Evolutionary conservation across 2,329 filamentous ascomycete genomes (phyloP), one percentile per base, ranked within the genome.

Genomic region (Colletotrichum truncatum): DNA sequence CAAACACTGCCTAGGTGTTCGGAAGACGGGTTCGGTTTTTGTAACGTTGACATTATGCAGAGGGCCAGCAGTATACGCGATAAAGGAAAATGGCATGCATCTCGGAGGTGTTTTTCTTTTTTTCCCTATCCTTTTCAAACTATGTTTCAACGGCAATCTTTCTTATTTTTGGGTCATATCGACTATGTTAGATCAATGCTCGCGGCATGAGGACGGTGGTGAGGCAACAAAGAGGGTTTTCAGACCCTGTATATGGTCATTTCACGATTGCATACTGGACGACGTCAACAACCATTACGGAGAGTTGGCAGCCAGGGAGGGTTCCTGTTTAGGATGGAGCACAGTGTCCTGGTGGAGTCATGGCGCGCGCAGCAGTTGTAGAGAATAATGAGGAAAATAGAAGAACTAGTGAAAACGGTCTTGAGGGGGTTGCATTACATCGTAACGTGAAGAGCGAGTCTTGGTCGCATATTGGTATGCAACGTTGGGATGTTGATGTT

Each of bases 11-110:
- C 65, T 64, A 54, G 65, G 61, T 66, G 65, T 66, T 67, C 46
- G 61, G 57, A 60, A 68, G 64, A 68, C 45, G 60, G 67, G 45
- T 56, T 53, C 36, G 54, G 41, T 53, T 41, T 52, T 57, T 67
- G 65, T 67, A 68, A 55, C 49, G 65, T 67, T 58, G 43, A 66
- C 25, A 63, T 56, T 51, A 58, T 64, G 64, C 64, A 59, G 45
- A 58, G 57, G 63, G 63, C 57, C 64, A 64, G 53, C 64, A 66
- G 60, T 66, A 66, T 59, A 66, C 64, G 64, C 63, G 63, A 63
- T 62, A 66, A 56, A 56, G 59, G 63, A 59, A n/a, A 56, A 63
- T 66, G 63, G 63, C 63, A 66, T 66, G 63, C 63, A 63, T 56
- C 49, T 65, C 18, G 63, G 63, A 56, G 63, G 63, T 55, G 49